Conservation (phyloP, 1,284 basidiomycete genomes). For the Microbotryum scabiosae region DNA sequence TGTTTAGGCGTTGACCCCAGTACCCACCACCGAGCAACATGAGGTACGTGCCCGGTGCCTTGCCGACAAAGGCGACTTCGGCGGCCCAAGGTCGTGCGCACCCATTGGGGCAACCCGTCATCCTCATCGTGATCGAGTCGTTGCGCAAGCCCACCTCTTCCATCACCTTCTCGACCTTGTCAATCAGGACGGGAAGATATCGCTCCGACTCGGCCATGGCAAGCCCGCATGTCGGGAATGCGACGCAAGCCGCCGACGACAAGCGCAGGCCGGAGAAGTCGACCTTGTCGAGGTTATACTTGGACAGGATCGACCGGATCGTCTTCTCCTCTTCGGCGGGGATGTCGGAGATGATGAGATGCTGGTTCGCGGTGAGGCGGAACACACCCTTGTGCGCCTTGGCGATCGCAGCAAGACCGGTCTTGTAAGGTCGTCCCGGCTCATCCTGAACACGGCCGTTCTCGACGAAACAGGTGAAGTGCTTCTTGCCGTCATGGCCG, state of each 20-base stretch:
- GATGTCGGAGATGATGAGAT: constrained; percentile 81
- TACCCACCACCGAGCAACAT: constrained; percentile 97
- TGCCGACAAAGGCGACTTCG: constrained; percentile 94
- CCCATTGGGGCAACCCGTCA: constrained; percentile 49
- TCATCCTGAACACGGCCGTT: constrained; percentile 95
- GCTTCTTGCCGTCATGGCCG: constrained; percentile 73
- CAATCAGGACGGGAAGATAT: constrained; percentile 86
- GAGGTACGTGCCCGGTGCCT: constrained; percentile 83
- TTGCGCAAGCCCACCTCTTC: constrained; percentile 86
- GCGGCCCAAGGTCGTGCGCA: constrained; percentile 57
- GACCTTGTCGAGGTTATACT: constrained; percentile 88
- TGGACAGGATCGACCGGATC: constrained; percentile 56
- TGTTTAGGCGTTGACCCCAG: constrained; percentile 62
- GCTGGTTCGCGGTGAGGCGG: constrained; percentile 82
- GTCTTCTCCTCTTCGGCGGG: constrained; percentile 55
- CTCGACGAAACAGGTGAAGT: constrained; percentile 93
- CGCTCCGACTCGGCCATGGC: constrained; percentile 94
- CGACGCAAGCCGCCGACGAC: constrained; percentile 79
- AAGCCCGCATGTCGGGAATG: constrained; percentile 92
- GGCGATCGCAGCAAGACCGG: constrained; percentile 83
- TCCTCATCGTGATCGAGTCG: constrained; percentile 93
- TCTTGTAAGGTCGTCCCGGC: constrained; percentile 79
- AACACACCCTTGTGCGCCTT: constrained; percentile 89
- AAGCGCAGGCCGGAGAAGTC: constrained; percentile 70
- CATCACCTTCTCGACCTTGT: constrained; percentile 91